phyloP scores from a whole-genome alignment of 1,139 yeast genomes.

The Zygotorulaspora mrakii region DNA sequence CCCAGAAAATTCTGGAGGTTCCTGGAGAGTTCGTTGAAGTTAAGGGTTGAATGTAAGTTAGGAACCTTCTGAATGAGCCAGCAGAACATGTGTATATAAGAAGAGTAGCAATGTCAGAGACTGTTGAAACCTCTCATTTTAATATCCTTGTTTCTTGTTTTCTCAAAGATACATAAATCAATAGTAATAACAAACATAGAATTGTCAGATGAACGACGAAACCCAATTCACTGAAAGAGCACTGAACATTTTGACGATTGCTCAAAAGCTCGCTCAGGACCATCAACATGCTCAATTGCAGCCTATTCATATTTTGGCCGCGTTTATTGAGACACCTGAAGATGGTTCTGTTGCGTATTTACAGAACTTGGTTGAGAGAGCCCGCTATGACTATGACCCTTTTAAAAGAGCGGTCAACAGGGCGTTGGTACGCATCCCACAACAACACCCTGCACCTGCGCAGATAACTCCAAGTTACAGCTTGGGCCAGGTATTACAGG shows the following conservation, averaged over 20 bases:
- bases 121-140: too few species aligned
- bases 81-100: too few species aligned
- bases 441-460: constrained; percentile 83
- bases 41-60: background rate
- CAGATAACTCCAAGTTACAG: constrained; percentile 67
- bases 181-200: background rate
- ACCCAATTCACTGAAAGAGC: constrained; percentile 93
- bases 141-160: too few species aligned
- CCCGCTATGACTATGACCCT: constrained; percentile 79
- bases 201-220: constrained; percentile 48
- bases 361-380: constrained; percentile 81
- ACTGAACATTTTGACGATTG: constrained; percentile 69
- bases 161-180: background rate
- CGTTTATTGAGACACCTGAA: constrained; percentile 75
- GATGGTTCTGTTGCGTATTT: constrained; percentile 63
- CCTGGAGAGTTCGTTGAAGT: background rate
- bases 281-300: constrained; percentile 77
- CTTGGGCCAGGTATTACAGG: constrained; percentile 63
- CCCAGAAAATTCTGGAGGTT: constrained; percentile 3
- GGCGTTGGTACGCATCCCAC: constrained; percentile 77
- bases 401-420: constrained; percentile 79
- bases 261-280: constrained; percentile 77
- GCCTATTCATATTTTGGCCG: constrained; percentile 88
- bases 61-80: too few species aligned
- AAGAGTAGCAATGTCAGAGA: too few species aligned